Base-by-base conservation (phyloP, 108 stramenopile genomes). In the Schizochytrium sp. region DNA sequence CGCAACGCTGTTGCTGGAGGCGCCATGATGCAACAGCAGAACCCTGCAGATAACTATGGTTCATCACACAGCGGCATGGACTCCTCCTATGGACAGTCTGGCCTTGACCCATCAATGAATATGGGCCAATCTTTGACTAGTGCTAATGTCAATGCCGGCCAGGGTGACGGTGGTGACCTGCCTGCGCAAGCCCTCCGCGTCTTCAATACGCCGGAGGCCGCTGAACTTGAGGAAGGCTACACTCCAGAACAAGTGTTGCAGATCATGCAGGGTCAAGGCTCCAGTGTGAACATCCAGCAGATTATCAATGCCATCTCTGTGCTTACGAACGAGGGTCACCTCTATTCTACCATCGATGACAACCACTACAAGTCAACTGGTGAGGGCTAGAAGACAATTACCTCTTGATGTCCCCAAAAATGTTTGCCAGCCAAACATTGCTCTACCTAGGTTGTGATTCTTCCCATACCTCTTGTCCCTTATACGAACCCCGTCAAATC, bases 311-410 rank as follows among this genome's bases (percentile, higher is more conserved):
- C 46, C 88, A 61, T 88, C 61, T 10, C 61, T 7, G 2, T 7
- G 15, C 88, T 88, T 19, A 61, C 47, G n/a, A 47, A 15, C 61
- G 88, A 88, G 28, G 88, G 88, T 53, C 88, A 69, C 47, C 88
- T 88, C 45, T 88, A 88, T 55, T 69, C 61, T 19, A 88, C 88
- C n/a, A 88, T 88, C 46, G 88, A 88, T 64, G 88, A 88, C 12
- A 46, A 61, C 60, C 88, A 88, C 88, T 61, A 69, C 88, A 88
- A 88, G 61, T 88, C 88, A n/a, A 88, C 88, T 4, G 44, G 38
- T 4, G 88, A 88, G 88, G 40, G 61, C 76, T 83, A 55, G 38
- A 15, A 28, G 44, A 28, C 72, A 13, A 41, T 41, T 15, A 28
- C 72, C 15, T 60, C 17, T 60, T 60, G n/a, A 2, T 2, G 1